phyloP scores from a whole-genome alignment of 345 rosid species.

The Sisymbrium irio region DNA sequence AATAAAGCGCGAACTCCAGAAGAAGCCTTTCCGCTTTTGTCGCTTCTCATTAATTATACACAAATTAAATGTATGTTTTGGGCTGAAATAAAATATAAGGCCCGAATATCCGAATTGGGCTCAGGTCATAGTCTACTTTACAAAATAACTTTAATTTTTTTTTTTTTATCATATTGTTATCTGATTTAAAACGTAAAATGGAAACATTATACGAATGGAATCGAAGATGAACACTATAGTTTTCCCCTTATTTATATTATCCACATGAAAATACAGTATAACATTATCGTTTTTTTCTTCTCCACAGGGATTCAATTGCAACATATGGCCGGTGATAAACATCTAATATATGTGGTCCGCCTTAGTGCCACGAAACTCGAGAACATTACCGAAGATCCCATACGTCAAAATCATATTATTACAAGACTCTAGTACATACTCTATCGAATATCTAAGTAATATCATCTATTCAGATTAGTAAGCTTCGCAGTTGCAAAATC shows the following conservation, averaged over 20 bases:
- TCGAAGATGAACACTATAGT: background rate
- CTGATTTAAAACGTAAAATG: background rate
- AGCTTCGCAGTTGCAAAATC: background rate
- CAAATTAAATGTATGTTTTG: background rate
- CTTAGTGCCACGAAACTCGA: background rate
- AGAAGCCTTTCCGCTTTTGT: background rate
- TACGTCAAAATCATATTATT: background rate
- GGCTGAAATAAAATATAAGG: background rate
- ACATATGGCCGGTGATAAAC: background rate
- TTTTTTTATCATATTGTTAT: too few relatives aligned
- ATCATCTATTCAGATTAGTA: too few relatives aligned
- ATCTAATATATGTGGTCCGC: background rate
- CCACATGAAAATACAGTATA: background rate
- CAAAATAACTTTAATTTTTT: background rate
- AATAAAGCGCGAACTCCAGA: constrained; percentile 13
- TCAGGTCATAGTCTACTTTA: background rate
- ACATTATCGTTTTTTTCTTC: background rate
- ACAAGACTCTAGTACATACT: background rate
- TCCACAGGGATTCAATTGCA: background rate
- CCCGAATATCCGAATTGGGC: background rate
- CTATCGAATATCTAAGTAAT: background rate
- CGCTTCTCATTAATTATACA: background rate
- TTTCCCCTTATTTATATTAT: too few relatives aligned
- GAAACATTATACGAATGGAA: background rate
- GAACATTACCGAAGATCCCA: constrained; percentile 22